Evolutionary conservation across 495 filamentous ascomycete species (phyloP), one percentile per base, ranked within the genome.

Genomic region (Terfezia boudieri): DNA sequence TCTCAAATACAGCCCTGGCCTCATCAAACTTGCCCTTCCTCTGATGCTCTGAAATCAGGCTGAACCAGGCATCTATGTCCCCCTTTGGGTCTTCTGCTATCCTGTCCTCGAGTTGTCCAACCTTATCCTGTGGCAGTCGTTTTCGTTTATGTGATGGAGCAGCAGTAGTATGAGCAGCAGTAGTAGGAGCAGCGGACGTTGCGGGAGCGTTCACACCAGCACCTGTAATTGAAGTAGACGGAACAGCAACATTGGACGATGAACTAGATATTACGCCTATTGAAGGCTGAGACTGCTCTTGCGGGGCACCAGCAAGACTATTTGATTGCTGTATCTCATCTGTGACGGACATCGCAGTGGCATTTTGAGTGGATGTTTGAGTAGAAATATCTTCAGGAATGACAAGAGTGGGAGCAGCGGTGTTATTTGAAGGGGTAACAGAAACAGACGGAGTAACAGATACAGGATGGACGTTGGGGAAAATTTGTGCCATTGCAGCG

Each of bases 41-140:
- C 59, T 79, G 80, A 65, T 94, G 81, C 67, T 96, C 88, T 57
- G 74, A 74, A 66, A 98, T 87, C 61, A 98, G 72, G 55, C 74
- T 74, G 60, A 88, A 67, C 90, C 90, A 98, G 14, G 89, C 86
- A 51, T 87, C 79, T 59, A 89, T 73, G 62, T 95, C 90, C 57
- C 88, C 90, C 56, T 82, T 79, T 32, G 92, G 84, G 65, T 96
- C 90, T 59, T 95, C 84, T 56, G 78, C 78, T 63, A 94, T 82
- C 57, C 89, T 75, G 61, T 92, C 85, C 68, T 98, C 87, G 57
- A 95, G 72, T 43, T 89, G 81, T 10, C 86, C 83, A 59, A 93
- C 73, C 53, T 74, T 75, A 67, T 95, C 85, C 68, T 83, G 76
- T 43, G 84, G 78, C 54, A 86, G 71, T 52, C 82, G 78, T 58